These are phyloP conservation scores for Aspergillus flavus DNA, from an alignment of 2,329 filamentous ascomycete genomes.

Conservation along the genomic window DNA sequence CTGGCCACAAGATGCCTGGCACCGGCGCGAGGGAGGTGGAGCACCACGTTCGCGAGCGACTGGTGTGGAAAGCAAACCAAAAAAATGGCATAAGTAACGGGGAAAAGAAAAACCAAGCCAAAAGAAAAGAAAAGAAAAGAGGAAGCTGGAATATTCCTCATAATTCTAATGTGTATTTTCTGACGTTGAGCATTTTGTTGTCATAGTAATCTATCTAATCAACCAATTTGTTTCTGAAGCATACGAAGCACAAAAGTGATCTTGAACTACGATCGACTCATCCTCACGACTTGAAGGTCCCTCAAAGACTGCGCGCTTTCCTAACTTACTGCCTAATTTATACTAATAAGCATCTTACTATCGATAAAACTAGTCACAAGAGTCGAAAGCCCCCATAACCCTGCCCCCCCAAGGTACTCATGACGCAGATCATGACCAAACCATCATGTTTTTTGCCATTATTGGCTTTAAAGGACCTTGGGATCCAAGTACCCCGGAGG, in stretches of 20 bases:
- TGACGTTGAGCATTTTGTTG: background rate
- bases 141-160: background rate
- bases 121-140: background rate
- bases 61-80: slow-evolving; percentile 26
- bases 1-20: slow-evolving; percentile 62
- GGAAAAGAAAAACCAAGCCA: background rate
- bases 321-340: background rate
- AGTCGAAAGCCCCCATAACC: background rate
- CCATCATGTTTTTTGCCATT: slow-evolving; percentile 12
- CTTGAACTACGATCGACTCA: background rate
- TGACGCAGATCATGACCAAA: slow-evolving; percentile 3
- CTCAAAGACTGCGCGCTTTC: background rate
- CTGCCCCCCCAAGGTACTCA: slow-evolving; percentile 32
- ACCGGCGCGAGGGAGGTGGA: slow-evolving; percentile 56
- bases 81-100: slow-evolving; percentile 42
- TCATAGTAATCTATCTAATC: slow-evolving; percentile 5
- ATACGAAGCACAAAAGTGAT: background rate
- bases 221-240: background rate
- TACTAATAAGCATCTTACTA: background rate
- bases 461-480: slow-evolving; percentile 33
- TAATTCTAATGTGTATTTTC: slow-evolving; percentile 4
- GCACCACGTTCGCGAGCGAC: slow-evolving; percentile 27
- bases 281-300: background rate
- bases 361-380: background rate
- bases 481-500: slow-evolving; percentile 36